A percentile compares a stretch with the other conserved stretches of the same genome.
These are phyloP conservation scores for Keithomyces neogunnii DNA, from an alignment of 2,329 filamentous ascomycete species.

Conservation along the genomic window DNA sequence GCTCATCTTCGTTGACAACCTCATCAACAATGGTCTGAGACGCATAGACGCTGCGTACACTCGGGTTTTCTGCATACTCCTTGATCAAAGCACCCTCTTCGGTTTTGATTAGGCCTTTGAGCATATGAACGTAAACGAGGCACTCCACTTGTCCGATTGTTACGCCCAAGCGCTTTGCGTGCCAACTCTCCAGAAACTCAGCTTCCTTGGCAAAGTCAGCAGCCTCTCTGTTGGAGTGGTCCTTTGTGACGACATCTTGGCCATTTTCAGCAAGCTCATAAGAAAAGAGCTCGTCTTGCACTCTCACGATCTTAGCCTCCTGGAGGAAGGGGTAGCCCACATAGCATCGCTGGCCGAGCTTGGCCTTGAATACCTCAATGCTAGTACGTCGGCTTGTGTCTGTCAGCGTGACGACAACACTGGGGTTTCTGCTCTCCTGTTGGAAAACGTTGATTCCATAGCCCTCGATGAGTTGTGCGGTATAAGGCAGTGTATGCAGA, in stretches of 20 bases:
- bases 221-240: slow-evolving; percentile 69
- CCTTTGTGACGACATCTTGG: slow-evolving; percentile 54
- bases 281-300: slow-evolving; percentile 89
- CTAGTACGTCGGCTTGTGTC: slow-evolving; percentile 65
- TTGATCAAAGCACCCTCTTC: slow-evolving; percentile 88
- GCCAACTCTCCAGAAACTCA: slow-evolving; percentile 72
- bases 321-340: slow-evolving; percentile 94
- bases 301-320: slow-evolving; percentile 80
- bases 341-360: slow-evolving; percentile 77
- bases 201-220: slow-evolving; percentile 80
- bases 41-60: slow-evolving; percentile 84
- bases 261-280: slow-evolving; percentile 65
- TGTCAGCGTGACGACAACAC: slow-evolving; percentile 80
- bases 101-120: slow-evolving; percentile 83
- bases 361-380: slow-evolving; percentile 63
- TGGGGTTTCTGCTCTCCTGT: slow-evolving; percentile 91
- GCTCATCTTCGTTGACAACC: slow-evolving; percentile 82
- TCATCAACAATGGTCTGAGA: slow-evolving; percentile 83
- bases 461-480: slow-evolving; percentile 58
- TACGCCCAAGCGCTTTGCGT: slow-evolving; percentile 86
- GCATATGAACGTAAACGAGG: slow-evolving; percentile 84
- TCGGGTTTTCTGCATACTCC: slow-evolving; percentile 79
- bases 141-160: slow-evolving; percentile 81
- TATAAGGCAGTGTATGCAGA: slow-evolving; percentile 76
- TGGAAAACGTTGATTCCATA: slow-evolving; percentile 95